Conservation (phyloP, 1,139 yeast species). For the Eremothecium gossypii region DNA sequence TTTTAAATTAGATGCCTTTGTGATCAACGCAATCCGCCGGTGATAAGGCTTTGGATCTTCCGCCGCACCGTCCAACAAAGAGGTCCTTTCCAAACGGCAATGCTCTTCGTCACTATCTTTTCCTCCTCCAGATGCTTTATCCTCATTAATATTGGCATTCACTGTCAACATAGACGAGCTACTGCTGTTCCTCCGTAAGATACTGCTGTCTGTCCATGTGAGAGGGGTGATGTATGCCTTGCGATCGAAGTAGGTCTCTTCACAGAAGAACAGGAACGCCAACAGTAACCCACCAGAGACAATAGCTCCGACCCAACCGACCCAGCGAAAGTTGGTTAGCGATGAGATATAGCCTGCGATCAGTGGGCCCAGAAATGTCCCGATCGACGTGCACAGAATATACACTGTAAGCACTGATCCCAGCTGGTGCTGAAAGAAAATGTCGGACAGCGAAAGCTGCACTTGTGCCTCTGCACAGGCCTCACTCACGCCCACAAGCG, state of each 20-base stretch:
- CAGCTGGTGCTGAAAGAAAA: constrained; percentile 71
- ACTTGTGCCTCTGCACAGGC: constrained; percentile 82
- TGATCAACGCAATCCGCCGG: constrained; percentile 50
- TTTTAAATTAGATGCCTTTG: constrained; percentile 56
- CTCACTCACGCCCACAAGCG: constrained; percentile 77
- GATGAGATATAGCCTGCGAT: constrained; percentile 66
- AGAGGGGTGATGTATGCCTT: constrained; percentile 32
- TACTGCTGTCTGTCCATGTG: neutral
- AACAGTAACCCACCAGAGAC: constrained; percentile 52
- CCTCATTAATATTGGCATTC: neutral
- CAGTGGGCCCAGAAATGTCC: constrained; percentile 74
- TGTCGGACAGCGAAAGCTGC: constrained; percentile 68
- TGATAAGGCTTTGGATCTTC: constrained; percentile 43
- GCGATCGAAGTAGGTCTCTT: constrained; percentile 74
- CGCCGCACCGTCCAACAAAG: constrained; percentile 31
- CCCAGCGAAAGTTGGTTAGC: constrained; percentile 64
- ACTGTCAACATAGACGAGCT: neutral
- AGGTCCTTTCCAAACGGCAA: constrained; percentile 9
- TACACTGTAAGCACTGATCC: constrained; percentile 72
- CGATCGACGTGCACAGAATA: constrained; percentile 70
- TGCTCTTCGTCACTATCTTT: neutral
- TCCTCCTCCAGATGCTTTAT: neutral
- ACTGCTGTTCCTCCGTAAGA: neutral
- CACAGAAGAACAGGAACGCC: constrained; percentile 50
- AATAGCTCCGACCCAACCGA: constrained; percentile 73